phyloP scores from a whole-genome alignment of 2,329 filamentous ascomycete genomes.

The Pseudocercospora ulei region DNA sequence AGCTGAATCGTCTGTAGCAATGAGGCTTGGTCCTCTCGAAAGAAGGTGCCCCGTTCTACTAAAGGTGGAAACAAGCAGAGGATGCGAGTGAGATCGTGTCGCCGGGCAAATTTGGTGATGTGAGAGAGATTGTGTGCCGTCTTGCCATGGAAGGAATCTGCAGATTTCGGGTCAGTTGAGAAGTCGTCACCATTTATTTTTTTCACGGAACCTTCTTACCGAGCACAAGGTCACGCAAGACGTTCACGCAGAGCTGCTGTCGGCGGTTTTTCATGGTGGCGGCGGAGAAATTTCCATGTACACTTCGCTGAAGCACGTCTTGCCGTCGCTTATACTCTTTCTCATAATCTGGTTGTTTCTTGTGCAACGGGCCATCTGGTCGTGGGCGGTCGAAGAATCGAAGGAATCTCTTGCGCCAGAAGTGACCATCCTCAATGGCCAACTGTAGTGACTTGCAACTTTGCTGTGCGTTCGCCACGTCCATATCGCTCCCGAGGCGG shows the following conservation, averaged over 20 bases:
- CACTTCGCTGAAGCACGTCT: slow-evolving; percentile 19
- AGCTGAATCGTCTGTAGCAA: slow-evolving; percentile 29
- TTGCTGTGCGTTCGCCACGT: slow-evolving; percentile 38
- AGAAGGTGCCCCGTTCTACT: too few species aligned
- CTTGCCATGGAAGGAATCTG: too few species aligned
- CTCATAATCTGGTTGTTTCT: slow-evolving; percentile 32
- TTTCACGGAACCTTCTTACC: too few species aligned
- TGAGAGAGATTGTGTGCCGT: too few species aligned
- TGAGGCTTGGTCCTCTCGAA: slow-evolving; percentile 5
- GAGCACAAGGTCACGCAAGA: too few species aligned
- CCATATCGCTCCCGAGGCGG: slow-evolving; percentile 36
- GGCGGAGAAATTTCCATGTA: background rate
- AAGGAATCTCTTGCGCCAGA: slow-evolving; percentile 43
- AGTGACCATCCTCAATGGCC: slow-evolving; percentile 38
- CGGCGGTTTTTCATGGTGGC: slow-evolving; percentile 18
- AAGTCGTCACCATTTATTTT: too few species aligned
- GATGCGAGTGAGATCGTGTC: too few species aligned
- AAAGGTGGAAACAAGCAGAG: too few species aligned
- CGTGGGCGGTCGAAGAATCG: slow-evolving; percentile 36
- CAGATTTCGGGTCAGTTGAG: too few species aligned
- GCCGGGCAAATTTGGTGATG: too few species aligned
- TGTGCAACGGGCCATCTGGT: slow-evolving; percentile 14
- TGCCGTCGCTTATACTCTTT: slow-evolving; percentile 34
- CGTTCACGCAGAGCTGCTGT: slow-evolving; percentile 30
- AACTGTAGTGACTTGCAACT: slow-evolving; percentile 36